These are phyloP conservation scores for Ailanthus altissimus DNA, from an alignment of 345 rosid species.

Conservation along the genomic window DNA sequence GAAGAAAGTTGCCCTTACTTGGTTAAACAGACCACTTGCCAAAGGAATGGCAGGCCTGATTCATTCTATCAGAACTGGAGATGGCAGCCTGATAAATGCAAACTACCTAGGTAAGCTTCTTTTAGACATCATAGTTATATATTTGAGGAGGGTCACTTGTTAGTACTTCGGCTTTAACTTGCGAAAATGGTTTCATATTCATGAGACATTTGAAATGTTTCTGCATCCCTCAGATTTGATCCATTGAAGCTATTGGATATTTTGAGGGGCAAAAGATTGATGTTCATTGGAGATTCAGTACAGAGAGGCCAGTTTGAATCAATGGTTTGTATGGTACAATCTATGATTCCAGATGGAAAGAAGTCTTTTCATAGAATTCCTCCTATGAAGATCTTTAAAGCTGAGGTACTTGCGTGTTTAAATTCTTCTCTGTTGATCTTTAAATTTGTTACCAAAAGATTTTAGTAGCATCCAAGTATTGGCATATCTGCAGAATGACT, in stretches of 20 bases:
- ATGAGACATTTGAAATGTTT: constrained; percentile 4
- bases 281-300: constrained; percentile 93
- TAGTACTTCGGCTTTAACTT: too few relatives aligned
- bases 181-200: neutral
- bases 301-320: constrained; percentile 93
- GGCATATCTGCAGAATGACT: too few relatives aligned
- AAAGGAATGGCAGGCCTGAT: constrained; percentile 79
- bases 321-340: constrained; percentile 80
- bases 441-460: too few relatives aligned
- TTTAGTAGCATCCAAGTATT: too few relatives aligned
- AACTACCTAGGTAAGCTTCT: constrained; percentile 58
- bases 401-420: constrained; percentile 46
- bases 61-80: constrained; percentile 81
- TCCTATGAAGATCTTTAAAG: constrained; percentile 89
- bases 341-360: constrained; percentile 68
- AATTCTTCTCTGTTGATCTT: neutral
- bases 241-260: constrained; percentile 71
- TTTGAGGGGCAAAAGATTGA: constrained; percentile 71
- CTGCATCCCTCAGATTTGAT: constrained; percentile 57
- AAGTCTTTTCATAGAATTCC: constrained; percentile 69
- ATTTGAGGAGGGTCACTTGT: neutral
- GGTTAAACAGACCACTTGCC: constrained; percentile 86
- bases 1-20: constrained; percentile 84
- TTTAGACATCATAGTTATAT: neutral
- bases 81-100: constrained; percentile 79